A percentile compares a stretch with the other conserved stretches of the same genome.
phyloP scores from a whole-genome alignment of 768 basidiomycete species.

The Suillus hirtellus region DNA sequence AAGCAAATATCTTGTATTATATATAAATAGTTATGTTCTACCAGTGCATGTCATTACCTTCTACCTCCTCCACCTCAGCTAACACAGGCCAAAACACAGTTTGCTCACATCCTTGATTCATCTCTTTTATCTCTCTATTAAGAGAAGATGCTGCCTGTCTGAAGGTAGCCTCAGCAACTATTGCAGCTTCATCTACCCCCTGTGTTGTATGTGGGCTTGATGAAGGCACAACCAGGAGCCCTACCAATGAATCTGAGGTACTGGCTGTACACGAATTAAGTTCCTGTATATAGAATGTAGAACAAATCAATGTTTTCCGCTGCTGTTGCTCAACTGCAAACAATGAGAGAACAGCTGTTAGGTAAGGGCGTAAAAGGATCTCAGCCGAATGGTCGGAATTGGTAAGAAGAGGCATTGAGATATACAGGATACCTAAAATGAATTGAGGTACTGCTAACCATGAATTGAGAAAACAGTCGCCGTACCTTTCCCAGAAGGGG shows the following conservation, averaged over 20 bases:
- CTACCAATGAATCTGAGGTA: conserved; percentile 15
- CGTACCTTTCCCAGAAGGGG: conserved; percentile 75
- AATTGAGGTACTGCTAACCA: conserved; percentile 8
- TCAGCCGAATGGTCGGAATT: conserved; percentile 33
- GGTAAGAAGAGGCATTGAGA: conserved; percentile 49
- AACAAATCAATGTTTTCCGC: conserved; percentile 50
- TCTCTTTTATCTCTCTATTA: conserved; percentile 10
- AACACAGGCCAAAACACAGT: background rate
- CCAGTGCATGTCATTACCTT: background rate
- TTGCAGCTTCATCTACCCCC: conserved; percentile 55
- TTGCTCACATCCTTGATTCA: background rate
- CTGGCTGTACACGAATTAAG: background rate
- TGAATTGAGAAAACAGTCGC: conserved; percentile 17
- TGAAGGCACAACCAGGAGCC: conserved; percentile 26
- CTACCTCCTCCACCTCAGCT: background rate
- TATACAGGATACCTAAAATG: conserved; percentile 56
- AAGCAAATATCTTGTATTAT: no score
- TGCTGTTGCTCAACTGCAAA: conserved; percentile 10
- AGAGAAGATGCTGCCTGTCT: conserved; percentile 43
- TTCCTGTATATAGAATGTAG: conserved; percentile 47
- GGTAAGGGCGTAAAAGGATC: conserved; percentile 55
- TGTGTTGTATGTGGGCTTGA: conserved; percentile 45
- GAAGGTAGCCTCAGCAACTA: conserved; percentile 58
- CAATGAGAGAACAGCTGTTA: conserved; percentile 44
- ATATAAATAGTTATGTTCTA: background rate